These are phyloP conservation scores for Papiliotrema nemorosa DNA, from an alignment of 1,284 basidiomycete genomes.

Conservation along the genomic window DNA sequence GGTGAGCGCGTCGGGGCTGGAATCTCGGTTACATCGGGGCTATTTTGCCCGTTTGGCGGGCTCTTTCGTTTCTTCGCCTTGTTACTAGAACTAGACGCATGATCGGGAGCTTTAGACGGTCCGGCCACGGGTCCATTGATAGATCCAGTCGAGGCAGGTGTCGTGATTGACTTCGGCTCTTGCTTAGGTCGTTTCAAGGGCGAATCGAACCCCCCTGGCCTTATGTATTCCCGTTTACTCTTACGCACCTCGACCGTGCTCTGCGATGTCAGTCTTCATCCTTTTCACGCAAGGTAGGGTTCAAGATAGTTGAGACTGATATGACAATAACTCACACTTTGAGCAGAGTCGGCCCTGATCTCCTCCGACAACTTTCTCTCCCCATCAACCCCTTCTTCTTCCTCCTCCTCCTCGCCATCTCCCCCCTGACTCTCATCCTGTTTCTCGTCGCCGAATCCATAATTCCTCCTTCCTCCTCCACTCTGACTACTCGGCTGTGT, in stretches of 20 bases:
- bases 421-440: slow-evolving; percentile 2
- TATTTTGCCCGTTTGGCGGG: too few relatives aligned
- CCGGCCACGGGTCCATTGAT: too few relatives aligned
- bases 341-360: not conserved
- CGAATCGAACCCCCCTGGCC: not conserved
- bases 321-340: not conserved
- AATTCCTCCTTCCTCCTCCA: slow-evolving; percentile 11
- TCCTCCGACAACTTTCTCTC: not conserved
- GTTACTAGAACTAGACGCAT: too few relatives aligned
- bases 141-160: not conserved
- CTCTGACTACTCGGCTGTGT: not conserved
- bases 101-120: too few relatives aligned
- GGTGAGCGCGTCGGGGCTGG: too few relatives aligned
- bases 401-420: not conserved
- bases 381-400: not conserved
- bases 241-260: not conserved
- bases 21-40: too few relatives aligned
- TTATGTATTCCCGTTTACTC: not conserved
- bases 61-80: too few relatives aligned
- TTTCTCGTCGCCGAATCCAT: slow-evolving; percentile 4
- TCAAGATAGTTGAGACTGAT: not conserved
- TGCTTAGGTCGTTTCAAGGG: not conserved
- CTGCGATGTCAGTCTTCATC: not conserved
- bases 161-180: not conserved
- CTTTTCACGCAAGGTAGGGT: not conserved